Evolutionary conservation across 2,329 filamentous ascomycete genomes (phyloP).

Genomic region (Neodidymelliopsis sp.): DNA sequence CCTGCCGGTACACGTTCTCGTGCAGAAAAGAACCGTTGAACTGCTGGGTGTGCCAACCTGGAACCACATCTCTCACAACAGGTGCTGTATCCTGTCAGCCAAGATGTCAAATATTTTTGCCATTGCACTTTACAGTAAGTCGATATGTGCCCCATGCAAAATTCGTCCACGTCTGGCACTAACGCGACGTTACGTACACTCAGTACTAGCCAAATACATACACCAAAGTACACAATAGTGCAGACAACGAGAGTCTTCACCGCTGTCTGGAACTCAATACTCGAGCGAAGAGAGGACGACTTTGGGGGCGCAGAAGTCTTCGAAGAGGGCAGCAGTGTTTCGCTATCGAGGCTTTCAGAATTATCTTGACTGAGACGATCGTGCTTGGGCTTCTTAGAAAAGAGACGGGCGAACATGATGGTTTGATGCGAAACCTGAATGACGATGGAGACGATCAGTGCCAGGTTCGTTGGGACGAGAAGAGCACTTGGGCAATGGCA

Average conservation of each 20-base stretch:
- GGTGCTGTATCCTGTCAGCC: slow-evolving; percentile 33
- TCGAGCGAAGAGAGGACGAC: background rate
- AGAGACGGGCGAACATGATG: slow-evolving; percentile 7
- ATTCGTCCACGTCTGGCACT: slow-evolving; percentile 30
- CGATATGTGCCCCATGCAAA: slow-evolving; percentile 40
- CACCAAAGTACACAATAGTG: slow-evolving; percentile 28
- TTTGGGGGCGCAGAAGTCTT: slow-evolving; percentile 3
- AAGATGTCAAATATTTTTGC: background rate
- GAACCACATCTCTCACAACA: slow-evolving; percentile 50
- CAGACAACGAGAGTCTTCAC: slow-evolving; percentile 25
- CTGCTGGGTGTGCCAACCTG: slow-evolving; percentile 50
- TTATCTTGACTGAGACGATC: slow-evolving; percentile 17
- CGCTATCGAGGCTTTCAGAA: slow-evolving; percentile 21
- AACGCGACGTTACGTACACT: slow-evolving; percentile 19
- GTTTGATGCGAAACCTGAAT: background rate
- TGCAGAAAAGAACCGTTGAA: slow-evolving; percentile 67
- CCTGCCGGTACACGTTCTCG: slow-evolving; percentile 61
- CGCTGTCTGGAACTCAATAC: slow-evolving; percentile 3
- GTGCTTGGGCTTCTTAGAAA: slow-evolving; percentile 16
- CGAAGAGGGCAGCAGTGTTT: slow-evolving; percentile 21
- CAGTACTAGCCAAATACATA: slow-evolving; percentile 26
- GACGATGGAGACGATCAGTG: background rate
- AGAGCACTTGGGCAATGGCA: background rate
- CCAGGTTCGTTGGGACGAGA: background rate
- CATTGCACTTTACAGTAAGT: slow-evolving; percentile 37